phyloP scores from a whole-genome alignment of 2,329 filamentous ascomycete species.

The Aspergillus piperis region DNA sequence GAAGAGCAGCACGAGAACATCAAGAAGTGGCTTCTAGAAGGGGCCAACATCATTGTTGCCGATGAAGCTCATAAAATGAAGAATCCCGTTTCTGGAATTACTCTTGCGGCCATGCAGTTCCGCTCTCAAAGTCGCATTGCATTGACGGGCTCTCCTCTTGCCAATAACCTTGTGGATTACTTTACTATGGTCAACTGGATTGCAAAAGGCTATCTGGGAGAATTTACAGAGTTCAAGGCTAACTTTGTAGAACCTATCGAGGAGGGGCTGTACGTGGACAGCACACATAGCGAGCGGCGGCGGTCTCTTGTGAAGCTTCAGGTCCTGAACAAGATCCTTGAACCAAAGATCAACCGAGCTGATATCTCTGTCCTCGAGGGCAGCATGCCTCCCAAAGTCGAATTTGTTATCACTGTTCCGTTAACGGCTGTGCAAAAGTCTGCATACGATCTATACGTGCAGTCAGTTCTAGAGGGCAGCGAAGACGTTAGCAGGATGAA shows the following conservation, averaged over 20 bases:
- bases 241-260: constrained; percentile 75
- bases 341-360: constrained; percentile 74
- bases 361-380: constrained; percentile 68
- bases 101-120: constrained; percentile 60
- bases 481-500: constrained; percentile 42
- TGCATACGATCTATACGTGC: constrained; percentile 62
- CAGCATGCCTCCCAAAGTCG: constrained; percentile 71
- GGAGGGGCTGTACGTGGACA: constrained; percentile 69
- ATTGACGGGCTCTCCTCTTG: constrained; percentile 81
- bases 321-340: constrained; percentile 70
- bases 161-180: constrained; percentile 83
- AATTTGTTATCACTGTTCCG: constrained; percentile 77
- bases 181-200: constrained; percentile 88
- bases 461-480: constrained; percentile 36
- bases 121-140: constrained; percentile 72
- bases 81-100: constrained; percentile 58
- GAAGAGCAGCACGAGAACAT: constrained; percentile 43
- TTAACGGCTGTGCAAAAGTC: constrained; percentile 65
- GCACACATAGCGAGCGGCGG: constrained; percentile 56
- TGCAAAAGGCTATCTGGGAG: constrained; percentile 74
- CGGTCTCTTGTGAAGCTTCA: constrained; percentile 66
- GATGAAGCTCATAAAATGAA: constrained; percentile 86
- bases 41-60: constrained; percentile 72
- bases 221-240: constrained; percentile 64
- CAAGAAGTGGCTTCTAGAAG: constrained; percentile 55